Base-by-base conservation (phyloP, 495 filamentous ascomycete genomes). In the Neurospora sp. region DNA sequence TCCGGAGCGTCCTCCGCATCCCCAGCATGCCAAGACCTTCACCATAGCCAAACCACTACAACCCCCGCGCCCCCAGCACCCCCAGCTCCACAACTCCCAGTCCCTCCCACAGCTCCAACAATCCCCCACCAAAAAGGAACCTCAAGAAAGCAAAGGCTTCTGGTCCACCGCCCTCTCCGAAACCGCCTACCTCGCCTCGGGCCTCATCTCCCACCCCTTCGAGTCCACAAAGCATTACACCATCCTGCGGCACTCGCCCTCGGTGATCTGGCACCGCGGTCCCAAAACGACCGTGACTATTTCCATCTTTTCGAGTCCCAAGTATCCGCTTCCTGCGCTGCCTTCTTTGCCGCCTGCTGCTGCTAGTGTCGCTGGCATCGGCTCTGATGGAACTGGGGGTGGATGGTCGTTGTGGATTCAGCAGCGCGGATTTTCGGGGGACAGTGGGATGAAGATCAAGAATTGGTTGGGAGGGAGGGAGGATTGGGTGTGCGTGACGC, bases 151-250 rank as follows among this genome's bases (percentile, higher is more conserved):
- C 27, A 76, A 69, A 70, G 70, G 73, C 20, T 76, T 81, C 75
- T 82, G 84, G 83, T 81, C 84, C 69, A 75, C 77, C 9, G 87
- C 86, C 73, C 81, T 89, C 18, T 82, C 84, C 12, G 88, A 90
- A 74, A 86, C 88, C 0, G 83, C 85, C 12, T 87, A 92, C 77
- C 89, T 91, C 69, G 86, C 90, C 27, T 87, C 87, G 3, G 89
- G 90, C 4, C 80, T 92, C 40, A 84, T 92, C 53, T 82, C 83
- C 16, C 90, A 88, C 73, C 89, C 90, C 0, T 85, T 82, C 40
- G 88, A 91, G 74, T 89, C 87, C 14, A 92, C 86, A 18, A 90
- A 88, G 68, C 89, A 91, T 79, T 88, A 85, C 75, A 90, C 88
- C 48, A 89, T 92, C 70, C 83, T 92, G 20, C 87, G 90, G 3